Evolutionary conservation across 2,329 filamentous ascomycete species (phyloP).

Genomic region (Hymenoscyphus scutula): DNA sequence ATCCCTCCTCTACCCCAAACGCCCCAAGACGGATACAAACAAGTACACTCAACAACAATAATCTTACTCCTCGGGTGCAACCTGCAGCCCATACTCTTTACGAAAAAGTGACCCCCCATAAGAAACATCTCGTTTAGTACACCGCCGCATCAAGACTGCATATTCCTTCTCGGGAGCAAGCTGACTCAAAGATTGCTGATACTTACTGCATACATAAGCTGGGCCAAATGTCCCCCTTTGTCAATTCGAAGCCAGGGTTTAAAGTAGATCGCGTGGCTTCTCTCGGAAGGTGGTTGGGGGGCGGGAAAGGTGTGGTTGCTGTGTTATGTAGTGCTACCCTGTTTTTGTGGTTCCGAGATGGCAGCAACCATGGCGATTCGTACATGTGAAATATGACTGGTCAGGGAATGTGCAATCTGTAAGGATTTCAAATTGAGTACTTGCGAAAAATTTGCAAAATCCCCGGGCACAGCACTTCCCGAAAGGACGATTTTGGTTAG

Average conservation of each 20-base stretch:
- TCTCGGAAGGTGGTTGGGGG: not conserved
- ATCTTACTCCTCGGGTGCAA: too few species aligned
- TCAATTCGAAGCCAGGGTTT: not conserved
- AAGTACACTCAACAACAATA: too few species aligned
- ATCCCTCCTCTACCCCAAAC: too few species aligned
- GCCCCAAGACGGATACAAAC: too few species aligned
- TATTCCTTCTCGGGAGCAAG: too few species aligned
- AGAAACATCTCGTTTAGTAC: too few species aligned
- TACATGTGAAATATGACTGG: too few species aligned
- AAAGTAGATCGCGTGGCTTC: constrained; percentile 2
- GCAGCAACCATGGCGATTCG: not conserved
- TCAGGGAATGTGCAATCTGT: not conserved
- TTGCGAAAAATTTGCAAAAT: not conserved
- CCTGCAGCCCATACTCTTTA: too few species aligned
- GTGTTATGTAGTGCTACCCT: not conserved
- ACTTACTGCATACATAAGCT: not conserved
- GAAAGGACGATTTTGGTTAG: not conserved
- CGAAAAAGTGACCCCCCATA: too few species aligned
- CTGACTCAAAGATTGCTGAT: not conserved
- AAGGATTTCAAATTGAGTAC: not conserved
- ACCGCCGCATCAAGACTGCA: too few species aligned
- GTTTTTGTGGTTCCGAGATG: not conserved
- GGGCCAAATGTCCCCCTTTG: not conserved
- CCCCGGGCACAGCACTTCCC: not conserved
- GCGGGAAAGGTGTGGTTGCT: not conserved